Conservation (phyloP, 106 monocot species). For the Dioscorea zingiberensis region DNA sequence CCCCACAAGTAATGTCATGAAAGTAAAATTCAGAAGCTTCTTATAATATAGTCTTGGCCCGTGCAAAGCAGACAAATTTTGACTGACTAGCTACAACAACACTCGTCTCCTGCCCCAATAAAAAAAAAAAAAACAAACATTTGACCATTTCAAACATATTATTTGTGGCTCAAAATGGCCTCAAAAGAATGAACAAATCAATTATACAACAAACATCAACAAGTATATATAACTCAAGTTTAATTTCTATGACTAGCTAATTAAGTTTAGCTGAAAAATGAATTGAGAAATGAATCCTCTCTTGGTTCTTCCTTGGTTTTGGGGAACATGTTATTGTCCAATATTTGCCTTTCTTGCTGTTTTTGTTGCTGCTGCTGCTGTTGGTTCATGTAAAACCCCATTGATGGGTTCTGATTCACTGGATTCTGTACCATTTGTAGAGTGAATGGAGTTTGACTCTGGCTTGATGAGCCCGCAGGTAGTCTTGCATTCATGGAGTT, state of each 20-base stretch:
- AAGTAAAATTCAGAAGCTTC: too few species aligned
- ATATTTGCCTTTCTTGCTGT: not conserved
- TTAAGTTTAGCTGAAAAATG: too few species aligned
- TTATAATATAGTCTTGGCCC: too few species aligned
- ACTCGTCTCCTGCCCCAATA: too few species aligned
- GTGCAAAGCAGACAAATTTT: too few species aligned
- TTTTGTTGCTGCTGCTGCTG: constrained; percentile 20
- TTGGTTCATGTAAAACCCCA: constrained; percentile 15
- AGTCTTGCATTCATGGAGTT: constrained; percentile 13
- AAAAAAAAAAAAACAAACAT: too few species aligned
- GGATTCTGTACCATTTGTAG: constrained; percentile 21
- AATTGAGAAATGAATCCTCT: constrained; percentile 40
- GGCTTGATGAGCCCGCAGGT: not conserved
- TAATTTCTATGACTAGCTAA: too few species aligned
- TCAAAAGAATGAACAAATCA: constrained; percentile 1
- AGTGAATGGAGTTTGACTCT: constrained; percentile 11
- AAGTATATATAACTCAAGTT: too few species aligned
- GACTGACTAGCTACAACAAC: too few species aligned
- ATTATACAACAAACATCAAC: too few species aligned
- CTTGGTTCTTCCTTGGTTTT: constrained; percentile 27
- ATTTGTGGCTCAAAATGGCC: constrained; percentile 2
- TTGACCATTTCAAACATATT: too few species aligned
- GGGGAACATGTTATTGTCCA: constrained; percentile 1
- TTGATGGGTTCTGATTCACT: not conserved
- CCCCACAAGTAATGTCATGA: too few species aligned